phyloP scores from a whole-genome alignment of 2,329 filamentous ascomycete species.

The Allantophomopsis lycopodina region DNA sequence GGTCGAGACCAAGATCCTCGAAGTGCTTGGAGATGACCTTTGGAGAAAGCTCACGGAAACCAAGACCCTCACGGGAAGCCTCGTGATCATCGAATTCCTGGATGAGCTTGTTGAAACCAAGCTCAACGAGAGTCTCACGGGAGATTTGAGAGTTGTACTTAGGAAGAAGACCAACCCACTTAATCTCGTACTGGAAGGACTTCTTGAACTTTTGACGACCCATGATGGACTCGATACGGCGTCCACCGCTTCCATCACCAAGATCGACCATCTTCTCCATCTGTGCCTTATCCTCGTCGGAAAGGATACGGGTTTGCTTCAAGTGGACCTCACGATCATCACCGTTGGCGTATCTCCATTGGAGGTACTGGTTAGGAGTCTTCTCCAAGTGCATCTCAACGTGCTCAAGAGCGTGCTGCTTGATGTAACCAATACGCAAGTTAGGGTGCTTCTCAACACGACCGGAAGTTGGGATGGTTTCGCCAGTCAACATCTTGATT shows the following conservation, averaged over 20 bases:
- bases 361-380: slow-evolving; percentile 96
- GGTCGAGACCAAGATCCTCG: slow-evolving; percentile 88
- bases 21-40: slow-evolving; percentile 97
- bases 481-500: slow-evolving; percentile 93
- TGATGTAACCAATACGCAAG: slow-evolving; percentile 97
- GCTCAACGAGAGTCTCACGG: slow-evolving; percentile 75
- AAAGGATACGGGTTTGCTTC: slow-evolving; percentile 91
- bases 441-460: slow-evolving; percentile 98
- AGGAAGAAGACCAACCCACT: slow-evolving; percentile 80
- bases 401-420: slow-evolving; percentile 97
- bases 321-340: slow-evolving; percentile 94
- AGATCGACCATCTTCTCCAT: slow-evolving; percentile 86
- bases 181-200: slow-evolving; percentile 95
- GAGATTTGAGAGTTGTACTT: slow-evolving; percentile 91
- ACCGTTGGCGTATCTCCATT: slow-evolving; percentile 96
- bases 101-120: slow-evolving; percentile 83
- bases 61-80: slow-evolving; percentile 93
- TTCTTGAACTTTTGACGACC: slow-evolving; percentile 99
- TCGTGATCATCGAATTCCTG: slow-evolving; percentile 99
- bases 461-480: slow-evolving; percentile 69
- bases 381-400: slow-evolving; percentile 99
- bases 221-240: slow-evolving; percentile 77
- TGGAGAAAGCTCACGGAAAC: slow-evolving; percentile 86
- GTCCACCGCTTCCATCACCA: slow-evolving; percentile 63
- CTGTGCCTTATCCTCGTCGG: slow-evolving; percentile 71